A percentile compares a stretch with the other conserved stretches of the same genome.
phyloP scores from a whole-genome alignment of 2,329 filamentous ascomycete species.

The Colletotrichum trifolii region DNA sequence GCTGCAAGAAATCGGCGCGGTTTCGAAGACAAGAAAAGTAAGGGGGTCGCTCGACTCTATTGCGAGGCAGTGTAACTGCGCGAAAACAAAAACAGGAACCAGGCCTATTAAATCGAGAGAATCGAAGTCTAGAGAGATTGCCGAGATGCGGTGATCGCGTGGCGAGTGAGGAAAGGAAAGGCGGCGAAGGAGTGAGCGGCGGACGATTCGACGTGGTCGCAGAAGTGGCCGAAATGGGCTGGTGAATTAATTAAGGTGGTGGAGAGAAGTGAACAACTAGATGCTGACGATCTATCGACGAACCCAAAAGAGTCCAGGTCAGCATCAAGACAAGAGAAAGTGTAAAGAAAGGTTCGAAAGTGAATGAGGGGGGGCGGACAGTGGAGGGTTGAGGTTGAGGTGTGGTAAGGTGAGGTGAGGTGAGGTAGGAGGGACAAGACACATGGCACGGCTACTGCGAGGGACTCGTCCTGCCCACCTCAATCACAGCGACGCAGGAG shows the following conservation, averaged over 20 bases:
- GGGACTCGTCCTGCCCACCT: constrained; percentile 40
- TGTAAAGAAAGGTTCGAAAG: constrained; percentile 7
- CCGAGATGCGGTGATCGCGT: constrained; percentile 16
- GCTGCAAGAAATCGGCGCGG: constrained; percentile 23
- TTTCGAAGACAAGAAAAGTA: constrained; percentile 28
- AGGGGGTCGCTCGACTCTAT: constrained; percentile 30
- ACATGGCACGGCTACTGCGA: constrained; percentile 18
- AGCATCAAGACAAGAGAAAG: constrained; percentile 18
- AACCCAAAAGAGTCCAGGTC: constrained; percentile 17
- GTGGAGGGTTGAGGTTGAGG: neutral
- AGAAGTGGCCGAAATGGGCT: constrained; percentile 10
- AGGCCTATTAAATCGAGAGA: constrained; percentile 36
- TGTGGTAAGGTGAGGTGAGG: constrained; percentile 10
- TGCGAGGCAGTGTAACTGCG: constrained; percentile 33
- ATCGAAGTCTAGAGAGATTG: constrained; percentile 31
- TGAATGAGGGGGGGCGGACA: constrained; percentile 29
- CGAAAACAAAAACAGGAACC: constrained; percentile 32
- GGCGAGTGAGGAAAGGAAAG: constrained; percentile 26
- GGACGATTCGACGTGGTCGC: neutral
- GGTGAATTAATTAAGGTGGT: constrained; percentile 32
- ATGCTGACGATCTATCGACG: constrained; percentile 26
- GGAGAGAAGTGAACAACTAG: constrained; percentile 19
- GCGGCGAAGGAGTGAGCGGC: constrained; percentile 28
- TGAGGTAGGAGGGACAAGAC: constrained; percentile 27
- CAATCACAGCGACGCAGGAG: constrained; percentile 37